Evolutionary conservation across 1,284 basidiomycete species (phyloP).

Genomic region (Athelia sp.): DNA sequence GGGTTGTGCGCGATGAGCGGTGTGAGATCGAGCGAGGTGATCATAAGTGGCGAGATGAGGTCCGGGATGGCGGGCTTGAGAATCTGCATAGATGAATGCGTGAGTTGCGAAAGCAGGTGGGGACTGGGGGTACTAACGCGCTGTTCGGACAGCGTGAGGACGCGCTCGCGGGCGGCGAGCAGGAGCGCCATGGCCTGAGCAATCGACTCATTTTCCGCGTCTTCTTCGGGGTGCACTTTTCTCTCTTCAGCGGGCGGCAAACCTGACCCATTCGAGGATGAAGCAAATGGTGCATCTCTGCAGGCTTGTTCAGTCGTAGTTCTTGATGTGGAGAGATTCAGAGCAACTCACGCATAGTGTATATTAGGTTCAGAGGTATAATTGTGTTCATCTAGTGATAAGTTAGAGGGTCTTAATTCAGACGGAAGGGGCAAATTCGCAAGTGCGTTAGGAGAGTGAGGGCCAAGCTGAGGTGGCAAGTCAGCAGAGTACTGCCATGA

Average conservation of each 20-base stretch:
- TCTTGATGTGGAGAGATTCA: constrained; percentile 6
- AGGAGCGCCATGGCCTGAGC: constrained; percentile 59
- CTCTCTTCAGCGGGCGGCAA: constrained; percentile 7
- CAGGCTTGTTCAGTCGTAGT: constrained; percentile 4
- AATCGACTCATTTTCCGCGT: constrained; percentile 31
- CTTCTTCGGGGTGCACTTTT: constrained; percentile 26
- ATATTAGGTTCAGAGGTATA: constrained; percentile 42
- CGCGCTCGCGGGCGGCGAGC: constrained; percentile 61
- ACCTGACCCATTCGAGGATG: neutral
- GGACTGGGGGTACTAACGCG: constrained; percentile 37
- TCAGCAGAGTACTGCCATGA: constrained; percentile 4
- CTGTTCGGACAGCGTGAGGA: constrained; percentile 67
- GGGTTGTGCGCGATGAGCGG: constrained; percentile 65
- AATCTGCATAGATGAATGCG: constrained; percentile 17
- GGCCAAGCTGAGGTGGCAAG: constrained; percentile 52
- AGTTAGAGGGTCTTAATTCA: constrained; percentile 62
- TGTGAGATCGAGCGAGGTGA: constrained; percentile 62
- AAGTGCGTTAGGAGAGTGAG: constrained; percentile 67
- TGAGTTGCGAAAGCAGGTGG: constrained; percentile 1
- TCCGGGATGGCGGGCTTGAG: constrained; percentile 35
- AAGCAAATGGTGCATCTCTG: constrained; percentile 30
- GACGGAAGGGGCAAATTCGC: constrained; percentile 65
- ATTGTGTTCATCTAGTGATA: constrained; percentile 56
- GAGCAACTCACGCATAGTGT: constrained; percentile 25
- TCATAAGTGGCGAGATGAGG: constrained; percentile 50